phyloP scores from a whole-genome alignment of 1,284 basidiomycete genomes.

The Apiotrichum brassicae region DNA sequence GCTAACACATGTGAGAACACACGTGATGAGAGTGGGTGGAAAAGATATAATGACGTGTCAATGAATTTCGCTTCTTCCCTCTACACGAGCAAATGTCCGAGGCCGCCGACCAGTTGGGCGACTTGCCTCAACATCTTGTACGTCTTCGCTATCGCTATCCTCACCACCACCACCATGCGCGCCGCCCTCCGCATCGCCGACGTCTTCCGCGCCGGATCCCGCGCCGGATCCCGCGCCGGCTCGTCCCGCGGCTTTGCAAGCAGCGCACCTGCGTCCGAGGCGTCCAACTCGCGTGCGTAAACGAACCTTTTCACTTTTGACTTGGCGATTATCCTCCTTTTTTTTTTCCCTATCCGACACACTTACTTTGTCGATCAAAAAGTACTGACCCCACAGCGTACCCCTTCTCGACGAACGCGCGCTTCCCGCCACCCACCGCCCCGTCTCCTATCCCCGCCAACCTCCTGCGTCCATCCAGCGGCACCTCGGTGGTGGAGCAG shows the following conservation, averaged over 20 bases:
- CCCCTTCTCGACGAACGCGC: slow-evolving; percentile 66
- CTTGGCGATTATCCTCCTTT: background rate
- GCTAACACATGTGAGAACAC: no score
- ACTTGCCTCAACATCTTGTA: no score
- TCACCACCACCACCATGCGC: slow-evolving; percentile 8
- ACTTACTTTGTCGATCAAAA: no score
- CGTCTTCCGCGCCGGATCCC: slow-evolving; percentile 4
- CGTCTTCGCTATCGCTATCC: no score
- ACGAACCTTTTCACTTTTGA: background rate
- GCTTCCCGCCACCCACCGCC: slow-evolving; percentile 53
- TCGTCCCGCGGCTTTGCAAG: slow-evolving; percentile 10
- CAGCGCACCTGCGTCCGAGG: slow-evolving; percentile 1
- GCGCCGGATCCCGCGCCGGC: slow-evolving; percentile 6
- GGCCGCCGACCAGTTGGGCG: no score
- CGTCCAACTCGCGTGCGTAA: background rate
- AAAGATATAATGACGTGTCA: no score
- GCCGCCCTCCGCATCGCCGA: slow-evolving; percentile 7
- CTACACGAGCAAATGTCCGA: no score
- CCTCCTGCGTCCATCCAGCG: slow-evolving; percentile 52
- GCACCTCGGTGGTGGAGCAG: slow-evolving; percentile 72
- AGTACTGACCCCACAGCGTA: slow-evolving; percentile 50
- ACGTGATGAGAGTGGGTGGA: no score
- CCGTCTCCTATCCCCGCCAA: slow-evolving; percentile 32
- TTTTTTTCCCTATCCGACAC: background rate
- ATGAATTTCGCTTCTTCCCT: no score